These are phyloP conservation scores for Catharanthus roseus DNA, from an alignment of 257 asterid species.

Conservation along the genomic window DNA sequence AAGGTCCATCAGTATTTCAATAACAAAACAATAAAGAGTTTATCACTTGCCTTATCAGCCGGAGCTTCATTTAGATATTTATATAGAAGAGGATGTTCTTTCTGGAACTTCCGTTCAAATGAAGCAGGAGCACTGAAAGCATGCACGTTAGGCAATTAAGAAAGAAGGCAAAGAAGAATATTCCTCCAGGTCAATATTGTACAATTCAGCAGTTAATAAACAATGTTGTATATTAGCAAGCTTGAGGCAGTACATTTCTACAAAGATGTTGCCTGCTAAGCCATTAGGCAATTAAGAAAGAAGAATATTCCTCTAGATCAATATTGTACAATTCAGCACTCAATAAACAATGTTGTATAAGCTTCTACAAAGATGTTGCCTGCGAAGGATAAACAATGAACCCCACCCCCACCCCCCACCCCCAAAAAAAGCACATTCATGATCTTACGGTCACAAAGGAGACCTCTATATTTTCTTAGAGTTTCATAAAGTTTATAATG, in stretches of 20 bases:
- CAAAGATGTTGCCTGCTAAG: too few species aligned
- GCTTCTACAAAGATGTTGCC: too few species aligned
- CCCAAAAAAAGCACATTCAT: too few species aligned
- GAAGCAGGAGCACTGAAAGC: conserved; percentile 83
- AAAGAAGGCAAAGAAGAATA: neutral
- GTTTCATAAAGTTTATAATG: neutral
- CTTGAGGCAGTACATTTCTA: neutral
- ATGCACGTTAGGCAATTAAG: conserved; percentile 19
- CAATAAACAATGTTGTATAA: too few species aligned
- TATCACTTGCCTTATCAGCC: conserved; percentile 45
- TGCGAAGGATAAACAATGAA: neutral
- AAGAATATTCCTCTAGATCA: too few species aligned
- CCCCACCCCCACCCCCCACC: too few species aligned
- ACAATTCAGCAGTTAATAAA: neutral
- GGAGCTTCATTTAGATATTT: conserved; percentile 83
- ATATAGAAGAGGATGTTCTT: conserved; percentile 70
- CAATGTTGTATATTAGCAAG: neutral
- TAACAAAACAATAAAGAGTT: conserved; percentile 1
- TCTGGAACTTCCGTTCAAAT: conserved; percentile 67
- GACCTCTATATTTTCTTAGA: neutral
- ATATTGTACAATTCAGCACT: too few species aligned
- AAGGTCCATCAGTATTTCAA: neutral
- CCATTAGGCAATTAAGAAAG: too few species aligned
- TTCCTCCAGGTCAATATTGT: neutral
- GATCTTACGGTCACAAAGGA: neutral